Conservation (phyloP, 371 early-diverging fungal genomes). For the Mucor sp. region DNA sequence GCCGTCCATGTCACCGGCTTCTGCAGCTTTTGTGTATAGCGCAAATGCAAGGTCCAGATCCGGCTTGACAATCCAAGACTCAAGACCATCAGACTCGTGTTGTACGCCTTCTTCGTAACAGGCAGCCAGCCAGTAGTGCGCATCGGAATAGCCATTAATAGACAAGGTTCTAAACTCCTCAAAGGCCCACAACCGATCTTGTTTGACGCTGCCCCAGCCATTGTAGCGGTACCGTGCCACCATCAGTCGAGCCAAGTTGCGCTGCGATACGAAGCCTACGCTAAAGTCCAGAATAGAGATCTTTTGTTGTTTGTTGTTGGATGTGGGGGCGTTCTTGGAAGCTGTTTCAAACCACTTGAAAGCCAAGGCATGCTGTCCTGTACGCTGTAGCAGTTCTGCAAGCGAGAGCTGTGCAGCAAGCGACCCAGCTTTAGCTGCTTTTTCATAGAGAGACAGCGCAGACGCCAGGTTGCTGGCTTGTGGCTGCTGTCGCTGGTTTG, state of each 20-base stretch:
- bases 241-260: conserved; percentile 32
- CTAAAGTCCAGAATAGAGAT: conserved; percentile 5
- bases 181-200: conserved; percentile 27
- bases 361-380: conserved; percentile 16
- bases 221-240: conserved; percentile 39
- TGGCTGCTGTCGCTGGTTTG: neutral
- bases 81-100: conserved; percentile 2
- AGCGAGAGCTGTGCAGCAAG: conserved; percentile 36
- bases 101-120: conserved; percentile 37
- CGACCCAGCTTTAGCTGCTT: conserved; percentile 52
- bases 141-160: conserved; percentile 16
- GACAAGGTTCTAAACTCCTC: conserved; percentile 32
- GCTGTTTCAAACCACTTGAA: conserved; percentile 46
- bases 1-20: conserved; percentile 27
- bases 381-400: conserved; percentile 20
- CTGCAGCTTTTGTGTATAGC: conserved; percentile 33
- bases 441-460: conserved; percentile 3
- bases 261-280: conserved; percentile 6
- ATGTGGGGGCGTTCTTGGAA: conserved; percentile 25
- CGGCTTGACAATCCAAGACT: conserved; percentile 22
- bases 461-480: neutral
- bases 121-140: conserved; percentile 41
- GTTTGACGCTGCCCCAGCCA: conserved; percentile 31
- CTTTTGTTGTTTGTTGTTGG: neutral
- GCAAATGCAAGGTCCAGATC: conserved; percentile 26